phyloP scores from a whole-genome alignment of 2,329 filamentous ascomycete genomes.

The Pyrenochaeta sp. region DNA sequence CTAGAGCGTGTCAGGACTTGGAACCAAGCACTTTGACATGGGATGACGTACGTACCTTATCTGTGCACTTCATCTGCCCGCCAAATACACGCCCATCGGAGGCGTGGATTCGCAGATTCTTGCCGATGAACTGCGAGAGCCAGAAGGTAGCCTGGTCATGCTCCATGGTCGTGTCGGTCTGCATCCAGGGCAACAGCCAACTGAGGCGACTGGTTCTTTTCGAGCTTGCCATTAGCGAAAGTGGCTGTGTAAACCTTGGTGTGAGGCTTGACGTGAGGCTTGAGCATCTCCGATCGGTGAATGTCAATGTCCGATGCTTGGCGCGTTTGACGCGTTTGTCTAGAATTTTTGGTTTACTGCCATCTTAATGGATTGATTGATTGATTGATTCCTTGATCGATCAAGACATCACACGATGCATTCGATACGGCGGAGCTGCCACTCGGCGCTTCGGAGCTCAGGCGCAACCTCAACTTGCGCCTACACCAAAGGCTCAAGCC shows the following conservation, averaged over 20 bases:
- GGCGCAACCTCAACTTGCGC: slow-evolving; percentile 13
- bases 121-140: slow-evolving; percentile 74
- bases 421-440: slow-evolving; percentile 41
- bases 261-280: slow-evolving; percentile 15
- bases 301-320: slow-evolving; percentile 27
- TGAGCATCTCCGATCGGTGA: neutral
- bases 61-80: slow-evolving; percentile 92
- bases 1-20: slow-evolving; percentile 55
- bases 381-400: neutral
- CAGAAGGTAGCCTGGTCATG: slow-evolving; percentile 64
- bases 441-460: slow-evolving; percentile 26
- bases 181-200: slow-evolving; percentile 30
- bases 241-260: slow-evolving; percentile 18
- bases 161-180: slow-evolving; percentile 51
- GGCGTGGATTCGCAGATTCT: slow-evolving; percentile 79
- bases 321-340: slow-evolving; percentile 38
- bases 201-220: slow-evolving; percentile 22
- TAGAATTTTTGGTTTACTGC: slow-evolving; percentile 18
- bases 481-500: slow-evolving; percentile 32
- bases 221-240: slow-evolving; percentile 16
- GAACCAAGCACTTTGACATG: neutral
- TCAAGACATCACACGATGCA: slow-evolving; percentile 35
- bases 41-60: slow-evolving; percentile 69
- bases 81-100: slow-evolving; percentile 89
- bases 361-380: neutral